Evolutionary conservation across 2,329 filamentous ascomycete genomes (phyloP).

Genomic region (Neonectria coccinea): DNA sequence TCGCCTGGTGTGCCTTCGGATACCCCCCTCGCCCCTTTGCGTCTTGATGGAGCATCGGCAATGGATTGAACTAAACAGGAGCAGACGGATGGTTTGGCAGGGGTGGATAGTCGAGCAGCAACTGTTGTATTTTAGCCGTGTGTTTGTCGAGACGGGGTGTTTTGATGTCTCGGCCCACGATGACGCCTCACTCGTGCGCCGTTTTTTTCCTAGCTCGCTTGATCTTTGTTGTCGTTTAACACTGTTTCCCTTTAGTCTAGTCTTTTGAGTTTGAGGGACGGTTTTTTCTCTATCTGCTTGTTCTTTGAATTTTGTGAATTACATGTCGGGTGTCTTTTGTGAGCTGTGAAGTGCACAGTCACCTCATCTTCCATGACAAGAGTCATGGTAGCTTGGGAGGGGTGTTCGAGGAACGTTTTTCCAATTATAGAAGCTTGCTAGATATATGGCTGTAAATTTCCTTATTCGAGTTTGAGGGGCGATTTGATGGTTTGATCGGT

Average conservation of each 20-base stretch:
- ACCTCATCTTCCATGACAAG: not conserved
- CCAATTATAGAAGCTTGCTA: not conserved
- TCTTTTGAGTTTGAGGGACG: slow-evolving; percentile 29
- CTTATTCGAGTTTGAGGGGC: not conserved
- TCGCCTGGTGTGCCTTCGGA: slow-evolving; percentile 44
- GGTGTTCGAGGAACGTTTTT: not conserved
- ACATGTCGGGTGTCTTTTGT: not conserved
- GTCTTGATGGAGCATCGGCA: slow-evolving; percentile 49
- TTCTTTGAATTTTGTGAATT: not conserved
- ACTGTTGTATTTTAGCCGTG: slow-evolving; percentile 56
- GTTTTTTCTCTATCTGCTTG: slow-evolving; percentile 17
- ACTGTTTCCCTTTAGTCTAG: slow-evolving; percentile 44
- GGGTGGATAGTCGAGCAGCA: slow-evolving; percentile 46
- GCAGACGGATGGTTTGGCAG: slow-evolving; percentile 48
- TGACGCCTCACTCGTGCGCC: slow-evolving; percentile 49
- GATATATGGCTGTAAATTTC: not conserved
- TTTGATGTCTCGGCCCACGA: slow-evolving; percentile 49
- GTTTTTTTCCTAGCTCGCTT: slow-evolving; percentile 56
- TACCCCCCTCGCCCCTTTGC: slow-evolving; percentile 43
- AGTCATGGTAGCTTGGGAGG: not conserved
- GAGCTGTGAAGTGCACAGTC: not conserved
- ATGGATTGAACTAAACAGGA: slow-evolving; percentile 51
- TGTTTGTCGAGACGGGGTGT: slow-evolving; percentile 49
- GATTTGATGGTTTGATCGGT: not conserved
- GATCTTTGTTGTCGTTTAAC: slow-evolving; percentile 51